Conservation (phyloP, 208 protist genomes). For the Vickermania spadyakhi region DNA sequence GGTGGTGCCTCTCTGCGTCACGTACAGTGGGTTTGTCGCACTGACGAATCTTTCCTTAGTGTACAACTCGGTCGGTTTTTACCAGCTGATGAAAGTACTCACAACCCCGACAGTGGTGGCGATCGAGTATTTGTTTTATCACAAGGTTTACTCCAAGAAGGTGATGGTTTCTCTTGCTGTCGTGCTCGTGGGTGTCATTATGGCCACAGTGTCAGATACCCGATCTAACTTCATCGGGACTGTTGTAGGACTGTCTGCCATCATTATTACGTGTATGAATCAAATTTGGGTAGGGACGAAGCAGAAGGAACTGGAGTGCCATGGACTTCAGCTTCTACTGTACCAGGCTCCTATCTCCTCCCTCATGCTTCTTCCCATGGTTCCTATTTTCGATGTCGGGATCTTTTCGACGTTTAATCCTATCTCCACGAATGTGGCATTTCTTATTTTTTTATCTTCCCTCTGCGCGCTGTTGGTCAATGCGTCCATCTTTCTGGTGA, state of each 20-base stretch:
- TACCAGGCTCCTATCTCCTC: conserved; percentile 82
- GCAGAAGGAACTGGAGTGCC: conserved; percentile 68
- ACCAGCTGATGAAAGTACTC: conserved; percentile 82
- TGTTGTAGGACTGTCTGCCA: conserved; percentile 41
- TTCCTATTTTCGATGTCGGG: conserved; percentile 33
- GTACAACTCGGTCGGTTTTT: conserved; percentile 87
- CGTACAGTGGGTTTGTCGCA: conserved; percentile 84
- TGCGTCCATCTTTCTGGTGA: conserved; percentile 83
- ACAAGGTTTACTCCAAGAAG: conserved; percentile 26
- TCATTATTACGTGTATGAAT: conserved; percentile 75
- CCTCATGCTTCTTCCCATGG: conserved; percentile 43
- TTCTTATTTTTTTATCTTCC: conserved; percentile 38
- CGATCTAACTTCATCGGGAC: conserved; percentile 57
- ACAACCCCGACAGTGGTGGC: conserved; percentile 63
- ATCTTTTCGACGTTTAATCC: conserved; percentile 9
- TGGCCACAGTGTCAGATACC: conserved; percentile 66
- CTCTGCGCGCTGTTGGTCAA: conserved; percentile 80
- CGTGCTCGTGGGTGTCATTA: conserved; percentile 52
- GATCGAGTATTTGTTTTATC: conserved; percentile 54
- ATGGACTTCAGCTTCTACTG: conserved; percentile 77
- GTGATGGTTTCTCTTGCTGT: conserved; percentile 41
- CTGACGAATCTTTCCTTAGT: conserved; percentile 81
- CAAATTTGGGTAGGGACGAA: conserved; percentile 85
- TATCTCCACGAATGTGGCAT: conserved; percentile 12
- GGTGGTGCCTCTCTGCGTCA: conserved; percentile 60